Conservation (phyloP, 2,329 filamentous ascomycete genomes). For the Xylaria sp. region DNA sequence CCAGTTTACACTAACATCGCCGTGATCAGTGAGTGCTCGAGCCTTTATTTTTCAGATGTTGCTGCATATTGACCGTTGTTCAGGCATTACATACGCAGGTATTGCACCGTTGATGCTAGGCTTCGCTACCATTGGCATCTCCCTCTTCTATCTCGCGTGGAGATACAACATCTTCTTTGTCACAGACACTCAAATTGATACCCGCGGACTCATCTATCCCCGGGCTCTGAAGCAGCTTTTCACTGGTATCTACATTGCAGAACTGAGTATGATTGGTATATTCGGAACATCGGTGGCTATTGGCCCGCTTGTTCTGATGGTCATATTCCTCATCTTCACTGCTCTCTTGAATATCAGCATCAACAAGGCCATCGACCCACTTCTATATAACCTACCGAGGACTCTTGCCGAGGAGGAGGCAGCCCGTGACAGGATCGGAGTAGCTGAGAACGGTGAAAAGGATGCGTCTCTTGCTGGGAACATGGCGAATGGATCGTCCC, state of each 20-base stretch:
- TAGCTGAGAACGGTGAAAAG: slow-evolving; percentile 33
- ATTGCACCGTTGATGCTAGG: slow-evolving; percentile 87
- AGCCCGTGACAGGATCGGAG: slow-evolving; percentile 41
- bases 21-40: slow-evolving; percentile 72
- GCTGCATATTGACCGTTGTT: slow-evolving; percentile 35
- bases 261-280: slow-evolving; percentile 85
- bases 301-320: slow-evolving; percentile 79
- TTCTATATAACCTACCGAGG: slow-evolving; percentile 82
- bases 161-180: slow-evolving; percentile 93
- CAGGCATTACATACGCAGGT: slow-evolving; percentile 84
- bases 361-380: slow-evolving; percentile 77
- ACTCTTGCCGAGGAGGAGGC: slow-evolving; percentile 66
- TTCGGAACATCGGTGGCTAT: slow-evolving; percentile 76
- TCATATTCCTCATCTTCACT: slow-evolving; percentile 79
- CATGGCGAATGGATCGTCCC: slow-evolving; percentile 38
- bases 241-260: slow-evolving; percentile 83
- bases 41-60: not conserved
- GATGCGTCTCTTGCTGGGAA: slow-evolving; percentile 38
- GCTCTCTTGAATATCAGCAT: slow-evolving; percentile 80
- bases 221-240: slow-evolving; percentile 89
- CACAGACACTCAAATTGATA: slow-evolving; percentile 83
- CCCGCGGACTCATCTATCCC: slow-evolving; percentile 87
- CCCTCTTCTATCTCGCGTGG: slow-evolving; percentile 86
- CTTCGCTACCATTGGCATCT: slow-evolving; percentile 83
- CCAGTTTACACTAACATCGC: slow-evolving; percentile 84